phyloP scores from a whole-genome alignment of 78 protist species.

The Guillardia theta region DNA sequence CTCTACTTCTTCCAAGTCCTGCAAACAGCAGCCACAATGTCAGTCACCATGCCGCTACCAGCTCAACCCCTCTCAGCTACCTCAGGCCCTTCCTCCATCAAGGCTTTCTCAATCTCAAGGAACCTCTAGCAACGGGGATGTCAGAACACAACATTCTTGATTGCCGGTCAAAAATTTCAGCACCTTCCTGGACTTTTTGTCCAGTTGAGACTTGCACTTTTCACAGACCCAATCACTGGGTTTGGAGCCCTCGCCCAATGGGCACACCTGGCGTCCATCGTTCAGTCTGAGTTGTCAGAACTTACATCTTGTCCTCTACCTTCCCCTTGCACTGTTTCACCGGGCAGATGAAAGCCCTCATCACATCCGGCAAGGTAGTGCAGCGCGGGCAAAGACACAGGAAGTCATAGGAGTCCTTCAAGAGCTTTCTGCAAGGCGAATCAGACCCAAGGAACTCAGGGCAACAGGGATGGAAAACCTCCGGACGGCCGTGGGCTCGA shows the following conservation, averaged over 20 bases:
- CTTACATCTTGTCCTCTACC: too few species aligned
- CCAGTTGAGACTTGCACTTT: background rate
- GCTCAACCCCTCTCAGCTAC: background rate
- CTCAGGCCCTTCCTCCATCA: background rate
- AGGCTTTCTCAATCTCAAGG: background rate
- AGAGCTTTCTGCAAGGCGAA: too few species aligned
- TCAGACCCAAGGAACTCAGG: too few species aligned
- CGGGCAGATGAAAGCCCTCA: conserved; percentile 6
- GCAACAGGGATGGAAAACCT: too few species aligned
- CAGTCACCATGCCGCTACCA: too few species aligned
- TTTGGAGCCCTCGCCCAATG: background rate
- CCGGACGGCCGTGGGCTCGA: conserved; percentile 34
- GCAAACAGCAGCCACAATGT: too few species aligned
- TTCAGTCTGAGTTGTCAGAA: too few species aligned
- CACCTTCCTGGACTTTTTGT: too few species aligned
- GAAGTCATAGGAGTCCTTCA: background rate
- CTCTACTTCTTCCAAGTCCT: too few species aligned
- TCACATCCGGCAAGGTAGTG: background rate
- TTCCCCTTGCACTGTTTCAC: background rate
- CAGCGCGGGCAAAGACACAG: background rate
- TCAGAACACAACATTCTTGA: too few species aligned
- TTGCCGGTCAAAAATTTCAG: too few species aligned
- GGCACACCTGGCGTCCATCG: too few species aligned
- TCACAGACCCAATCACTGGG: background rate
- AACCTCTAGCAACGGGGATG: background rate